Conservation (phyloP, 1,284 basidiomycete genomes). For the Cryptococcus wingfieldii region DNA sequence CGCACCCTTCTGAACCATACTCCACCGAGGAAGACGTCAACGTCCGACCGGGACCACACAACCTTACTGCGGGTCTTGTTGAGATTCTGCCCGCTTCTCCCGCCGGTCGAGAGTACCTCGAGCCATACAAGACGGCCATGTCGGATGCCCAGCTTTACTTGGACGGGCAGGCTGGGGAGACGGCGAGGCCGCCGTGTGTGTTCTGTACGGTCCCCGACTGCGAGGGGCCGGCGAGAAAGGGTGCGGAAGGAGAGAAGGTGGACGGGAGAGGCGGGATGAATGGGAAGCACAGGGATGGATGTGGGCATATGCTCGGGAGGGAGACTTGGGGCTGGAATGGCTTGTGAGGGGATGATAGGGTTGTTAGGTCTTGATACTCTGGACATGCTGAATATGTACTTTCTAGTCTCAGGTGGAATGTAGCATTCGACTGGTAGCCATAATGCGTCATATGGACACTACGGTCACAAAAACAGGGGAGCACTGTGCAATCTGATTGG, state of each 20-base stretch:
- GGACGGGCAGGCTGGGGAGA: slow-evolving; percentile 18
- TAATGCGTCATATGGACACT: too few relatives aligned
- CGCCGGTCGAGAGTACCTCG: slow-evolving; percentile 25
- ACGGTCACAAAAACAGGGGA: too few relatives aligned
- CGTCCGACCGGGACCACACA: slow-evolving; percentile 12
- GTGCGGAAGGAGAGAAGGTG: slow-evolving; percentile 43
- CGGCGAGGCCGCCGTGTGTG: slow-evolving; percentile 28
- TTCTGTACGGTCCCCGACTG: slow-evolving; percentile 47
- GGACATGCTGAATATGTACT: neutral
- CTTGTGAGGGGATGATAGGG: neutral
- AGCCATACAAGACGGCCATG: slow-evolving; percentile 27
- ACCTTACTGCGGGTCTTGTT: slow-evolving; percentile 38
- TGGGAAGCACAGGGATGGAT: slow-evolving; percentile 37
- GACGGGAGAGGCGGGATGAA: slow-evolving; percentile 45
- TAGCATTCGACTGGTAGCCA: neutral
- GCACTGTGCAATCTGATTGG: too few relatives aligned
- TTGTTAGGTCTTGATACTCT: neutral
- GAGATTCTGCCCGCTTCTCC: slow-evolving; percentile 20
- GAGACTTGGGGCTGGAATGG: slow-evolving; percentile 44
- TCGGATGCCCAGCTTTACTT: slow-evolving; percentile 33
- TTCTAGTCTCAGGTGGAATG: neutral
- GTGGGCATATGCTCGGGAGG: slow-evolving; percentile 45
- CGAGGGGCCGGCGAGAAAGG: slow-evolving; percentile 42
- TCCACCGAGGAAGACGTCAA: neutral
- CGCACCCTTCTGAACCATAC: slow-evolving; percentile 23